Conservation (phyloP, 1,284 basidiomycete genomes). For the Boletus sp. region DNA sequence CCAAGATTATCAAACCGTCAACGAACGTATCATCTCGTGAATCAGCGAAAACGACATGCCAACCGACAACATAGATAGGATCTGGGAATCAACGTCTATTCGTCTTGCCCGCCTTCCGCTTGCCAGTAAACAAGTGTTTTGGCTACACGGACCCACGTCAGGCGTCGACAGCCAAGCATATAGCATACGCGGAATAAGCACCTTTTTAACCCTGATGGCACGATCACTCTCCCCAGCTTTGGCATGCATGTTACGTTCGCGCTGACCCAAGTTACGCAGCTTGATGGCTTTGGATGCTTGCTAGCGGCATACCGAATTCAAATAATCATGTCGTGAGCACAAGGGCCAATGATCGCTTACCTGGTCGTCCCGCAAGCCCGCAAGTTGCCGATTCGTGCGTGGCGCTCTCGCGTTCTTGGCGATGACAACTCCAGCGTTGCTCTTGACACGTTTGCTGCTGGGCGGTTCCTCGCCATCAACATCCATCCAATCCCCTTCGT, state of each 20-base stretch:
- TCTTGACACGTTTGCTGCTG: constrained; percentile 58
- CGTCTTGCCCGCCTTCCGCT: constrained; percentile 86
- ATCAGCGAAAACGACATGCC: constrained; percentile 3
- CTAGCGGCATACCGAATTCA: constrained; percentile 31
- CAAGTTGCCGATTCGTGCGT: constrained; percentile 66
- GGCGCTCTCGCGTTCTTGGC: constrained; percentile 55
- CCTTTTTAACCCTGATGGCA: constrained; percentile 76
- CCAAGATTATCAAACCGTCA: too few species aligned
- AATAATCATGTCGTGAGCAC: neutral
- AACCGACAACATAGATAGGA: constrained; percentile 4
- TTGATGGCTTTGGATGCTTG: constrained; percentile 78
- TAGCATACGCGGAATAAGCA: constrained; percentile 37
- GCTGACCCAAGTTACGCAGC: constrained; percentile 80
- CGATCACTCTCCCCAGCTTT: constrained; percentile 90
- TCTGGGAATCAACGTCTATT: constrained; percentile 55
- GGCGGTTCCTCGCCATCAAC: constrained; percentile 59
- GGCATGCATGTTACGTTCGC: constrained; percentile 81
- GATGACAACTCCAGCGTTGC: constrained; percentile 55
- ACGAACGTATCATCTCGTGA: neutral
- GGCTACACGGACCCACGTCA: constrained; percentile 45
- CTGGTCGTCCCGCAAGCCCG: constrained; percentile 73
- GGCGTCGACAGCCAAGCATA: constrained; percentile 2
- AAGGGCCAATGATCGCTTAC: constrained; percentile 39
- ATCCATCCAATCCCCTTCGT: constrained; percentile 56
- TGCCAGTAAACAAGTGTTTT: constrained; percentile 84